phyloP scores from a whole-genome alignment of 345 rosid genomes.

The Mercurialis annua region DNA sequence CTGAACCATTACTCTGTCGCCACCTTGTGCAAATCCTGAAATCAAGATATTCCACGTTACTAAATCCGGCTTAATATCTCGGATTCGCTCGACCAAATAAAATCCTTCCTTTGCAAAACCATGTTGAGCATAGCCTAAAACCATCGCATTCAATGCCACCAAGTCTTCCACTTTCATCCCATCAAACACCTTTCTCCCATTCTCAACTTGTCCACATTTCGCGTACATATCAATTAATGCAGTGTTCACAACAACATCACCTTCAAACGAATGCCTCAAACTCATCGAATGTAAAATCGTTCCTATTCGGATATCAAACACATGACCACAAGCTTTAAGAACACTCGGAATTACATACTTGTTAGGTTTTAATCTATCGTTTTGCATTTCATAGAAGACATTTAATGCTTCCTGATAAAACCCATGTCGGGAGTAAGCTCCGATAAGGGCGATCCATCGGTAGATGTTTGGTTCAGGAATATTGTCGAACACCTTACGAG shows the following conservation, averaged over 20 bases:
- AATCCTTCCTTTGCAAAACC: slow-evolving; percentile 47
- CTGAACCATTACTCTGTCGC: slow-evolving; percentile 42
- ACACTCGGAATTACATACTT: slow-evolving; percentile 64
- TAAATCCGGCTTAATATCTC: slow-evolving; percentile 50
- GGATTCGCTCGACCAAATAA: slow-evolving; percentile 47
- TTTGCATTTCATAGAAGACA: slow-evolving; percentile 48
- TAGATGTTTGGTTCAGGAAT: slow-evolving; percentile 46
- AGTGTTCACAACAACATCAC: slow-evolving; percentile 54
- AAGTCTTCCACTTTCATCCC: slow-evolving; percentile 49
- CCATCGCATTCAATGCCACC: slow-evolving; percentile 65
- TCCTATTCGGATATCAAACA: slow-evolving; percentile 46
- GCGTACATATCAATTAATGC: slow-evolving; percentile 79
- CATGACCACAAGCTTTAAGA: slow-evolving; percentile 63
- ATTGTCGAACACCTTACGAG: slow-evolving; percentile 67
- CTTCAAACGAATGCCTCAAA: slow-evolving; percentile 43
- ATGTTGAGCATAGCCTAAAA: slow-evolving; percentile 59
- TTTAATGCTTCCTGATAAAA: slow-evolving; percentile 46
- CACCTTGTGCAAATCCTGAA: slow-evolving; percentile 60
- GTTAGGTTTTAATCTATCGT: slow-evolving; percentile 40
- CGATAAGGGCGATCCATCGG: slow-evolving; percentile 50
- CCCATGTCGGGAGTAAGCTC: slow-evolving; percentile 57
- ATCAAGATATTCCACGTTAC: slow-evolving; percentile 69
- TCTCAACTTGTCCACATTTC: slow-evolving; percentile 46
- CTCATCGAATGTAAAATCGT: slow-evolving; percentile 52
- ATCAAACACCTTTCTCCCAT: slow-evolving; percentile 52